phyloP scores from a whole-genome alignment of 768 basidiomycete genomes.

The Tulasnella sp. region DNA sequence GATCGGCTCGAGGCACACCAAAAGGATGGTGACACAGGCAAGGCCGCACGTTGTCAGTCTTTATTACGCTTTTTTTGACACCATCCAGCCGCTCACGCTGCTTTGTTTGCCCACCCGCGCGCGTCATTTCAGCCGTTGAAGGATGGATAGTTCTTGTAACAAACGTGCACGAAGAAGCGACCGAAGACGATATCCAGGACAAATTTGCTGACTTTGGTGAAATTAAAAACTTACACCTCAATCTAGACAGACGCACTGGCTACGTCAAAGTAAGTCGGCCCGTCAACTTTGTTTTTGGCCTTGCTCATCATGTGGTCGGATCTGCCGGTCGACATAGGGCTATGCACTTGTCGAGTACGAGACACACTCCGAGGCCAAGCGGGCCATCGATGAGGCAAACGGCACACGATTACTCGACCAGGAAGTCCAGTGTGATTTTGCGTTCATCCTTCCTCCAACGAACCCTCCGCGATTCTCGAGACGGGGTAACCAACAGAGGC shows the following conservation, averaged over 20 bases:
- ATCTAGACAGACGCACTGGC: slow-evolving; percentile 91
- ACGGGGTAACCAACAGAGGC: slow-evolving; percentile 48
- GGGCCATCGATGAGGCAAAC: slow-evolving; percentile 81
- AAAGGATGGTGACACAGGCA: slow-evolving; percentile 51
- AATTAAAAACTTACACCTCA: slow-evolving; percentile 95
- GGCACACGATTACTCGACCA: slow-evolving; percentile 80
- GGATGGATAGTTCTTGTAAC: slow-evolving; percentile 98
- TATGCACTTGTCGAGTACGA: slow-evolving; percentile 98
- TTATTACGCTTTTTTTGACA: not conserved
- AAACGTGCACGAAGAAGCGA: slow-evolving; percentile 94
- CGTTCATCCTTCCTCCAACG: slow-evolving; percentile 77
- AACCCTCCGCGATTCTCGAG: slow-evolving; percentile 55
- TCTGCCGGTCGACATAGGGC: slow-evolving; percentile 43
- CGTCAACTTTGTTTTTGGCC: too few relatives aligned
- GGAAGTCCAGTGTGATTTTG: slow-evolving; percentile 77
- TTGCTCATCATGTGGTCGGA: not conserved
- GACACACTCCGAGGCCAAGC: slow-evolving; percentile 85
- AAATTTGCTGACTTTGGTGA: slow-evolving; percentile 95
- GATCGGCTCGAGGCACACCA: slow-evolving; percentile 60
- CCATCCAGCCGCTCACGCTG: not conserved
- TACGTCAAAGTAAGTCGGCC: slow-evolving; percentile 85
- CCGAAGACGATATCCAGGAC: slow-evolving; percentile 93
- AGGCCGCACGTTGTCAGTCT: slow-evolving; percentile 72
- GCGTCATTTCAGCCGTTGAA: slow-evolving; percentile 64
- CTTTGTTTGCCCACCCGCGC: slow-evolving; percentile 4